These are phyloP conservation scores for Apiospora aurea DNA, from an alignment of 2,329 filamentous ascomycete species.

Conservation along the genomic window DNA sequence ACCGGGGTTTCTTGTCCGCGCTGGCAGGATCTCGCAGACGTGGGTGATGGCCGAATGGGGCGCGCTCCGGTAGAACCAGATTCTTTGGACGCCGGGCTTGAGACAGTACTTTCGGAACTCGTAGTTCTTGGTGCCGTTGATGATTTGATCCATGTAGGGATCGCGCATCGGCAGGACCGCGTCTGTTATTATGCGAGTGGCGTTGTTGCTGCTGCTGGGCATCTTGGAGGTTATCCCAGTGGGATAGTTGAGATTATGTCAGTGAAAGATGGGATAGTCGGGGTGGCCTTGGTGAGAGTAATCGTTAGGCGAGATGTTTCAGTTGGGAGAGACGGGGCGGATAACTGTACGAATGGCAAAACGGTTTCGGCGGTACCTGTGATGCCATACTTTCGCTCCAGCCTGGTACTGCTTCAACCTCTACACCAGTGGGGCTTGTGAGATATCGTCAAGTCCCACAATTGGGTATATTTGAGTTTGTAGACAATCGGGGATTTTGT, in stretches of 20 bases:
- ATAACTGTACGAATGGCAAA: background rate
- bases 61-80: background rate
- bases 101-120: background rate
- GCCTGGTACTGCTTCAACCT: background rate
- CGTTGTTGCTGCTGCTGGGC: background rate
- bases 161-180: background rate
- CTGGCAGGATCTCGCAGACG: background rate
- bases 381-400: background rate
- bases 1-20: background rate
- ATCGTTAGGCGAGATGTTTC: background rate
- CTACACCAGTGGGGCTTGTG: background rate
- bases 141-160: background rate
- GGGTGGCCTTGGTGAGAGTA: background rate
- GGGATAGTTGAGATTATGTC: background rate
- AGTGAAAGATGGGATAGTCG: background rate
- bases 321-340: background rate
- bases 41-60: background rate
- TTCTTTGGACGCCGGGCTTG: background rate
- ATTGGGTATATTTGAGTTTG: too few species aligned
- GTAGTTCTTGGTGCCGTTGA: background rate
- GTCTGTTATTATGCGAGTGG: background rate
- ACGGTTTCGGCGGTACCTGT: background rate
- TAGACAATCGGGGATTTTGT: too few species aligned
- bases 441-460: background rate
- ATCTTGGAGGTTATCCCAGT: background rate